Percentiles rank a stretch among this genome's conserved stretches.
Conservation (phyloP, 768 basidiomycete species). For the Tubosaeta sp. region DNA sequence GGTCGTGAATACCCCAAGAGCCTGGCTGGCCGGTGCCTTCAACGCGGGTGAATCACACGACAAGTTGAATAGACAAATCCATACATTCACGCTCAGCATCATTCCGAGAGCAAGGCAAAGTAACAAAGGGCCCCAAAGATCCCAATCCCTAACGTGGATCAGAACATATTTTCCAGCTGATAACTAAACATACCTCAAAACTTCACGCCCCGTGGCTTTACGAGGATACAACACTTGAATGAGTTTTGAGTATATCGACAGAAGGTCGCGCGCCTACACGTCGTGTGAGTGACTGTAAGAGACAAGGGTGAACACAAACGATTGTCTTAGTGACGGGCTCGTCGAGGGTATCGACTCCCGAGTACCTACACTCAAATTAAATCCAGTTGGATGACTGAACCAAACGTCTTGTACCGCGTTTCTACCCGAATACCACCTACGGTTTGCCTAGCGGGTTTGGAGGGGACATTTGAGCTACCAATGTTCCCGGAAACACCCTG, state of each 20-base stretch:
- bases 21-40: conserved; percentile 79
- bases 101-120: conserved; percentile 76
- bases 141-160: conserved; percentile 76
- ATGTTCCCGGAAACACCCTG: conserved; percentile 67
- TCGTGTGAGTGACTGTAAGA: conserved; percentile 8
- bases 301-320: conserved; percentile 44
- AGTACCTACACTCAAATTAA: conserved; percentile 41
- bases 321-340: conserved; percentile 89
- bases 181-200: conserved; percentile 53
- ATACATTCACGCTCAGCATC: conserved; percentile 80
- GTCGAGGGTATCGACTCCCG: conserved; percentile 86
- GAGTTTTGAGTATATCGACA: conserved; percentile 89
- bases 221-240: conserved; percentile 92
- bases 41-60: not conserved
- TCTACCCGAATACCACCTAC: conserved; percentile 88
- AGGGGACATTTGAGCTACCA: conserved; percentile 44
- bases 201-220: conserved; percentile 68
- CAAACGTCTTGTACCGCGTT: conserved; percentile 56
- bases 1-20: conserved; percentile 86
- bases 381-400: not conserved
- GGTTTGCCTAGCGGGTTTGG: conserved; percentile 51
- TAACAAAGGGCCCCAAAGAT: conserved; percentile 93
- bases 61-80: conserved; percentile 14
- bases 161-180: conserved; percentile 1
- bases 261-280: conserved; percentile 74